Percentiles rank a stretch among this genome's conserved stretches.
Conservation (phyloP, 306 rosid genomes). For the Albizia julibrissin region DNA sequence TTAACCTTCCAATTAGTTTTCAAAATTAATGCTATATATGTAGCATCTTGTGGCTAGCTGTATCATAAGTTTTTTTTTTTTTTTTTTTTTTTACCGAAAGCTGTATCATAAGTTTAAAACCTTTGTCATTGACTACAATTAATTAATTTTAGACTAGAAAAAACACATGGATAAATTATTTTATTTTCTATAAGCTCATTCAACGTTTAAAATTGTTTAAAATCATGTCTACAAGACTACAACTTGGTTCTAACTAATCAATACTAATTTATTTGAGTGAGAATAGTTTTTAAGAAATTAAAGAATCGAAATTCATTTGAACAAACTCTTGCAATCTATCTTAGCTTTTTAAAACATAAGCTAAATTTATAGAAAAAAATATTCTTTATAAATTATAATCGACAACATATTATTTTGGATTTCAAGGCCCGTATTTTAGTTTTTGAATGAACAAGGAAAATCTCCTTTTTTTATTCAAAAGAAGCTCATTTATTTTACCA, state of each 20-base stretch:
- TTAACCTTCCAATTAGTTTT: not conserved
- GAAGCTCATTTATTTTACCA: too few relatives aligned
- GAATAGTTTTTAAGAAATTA: not conserved
- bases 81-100: too few relatives aligned
- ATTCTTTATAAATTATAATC: too few relatives aligned
- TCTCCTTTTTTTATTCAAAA: too few relatives aligned
- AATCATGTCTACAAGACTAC: not conserved
- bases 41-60: not conserved
- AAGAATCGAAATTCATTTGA: not conserved
- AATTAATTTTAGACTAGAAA: not conserved
- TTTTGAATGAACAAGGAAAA: too few relatives aligned
- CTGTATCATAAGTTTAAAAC: not conserved
- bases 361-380: not conserved
- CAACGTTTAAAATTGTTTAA: not conserved
- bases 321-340: not conserved
- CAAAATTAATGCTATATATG: not conserved
- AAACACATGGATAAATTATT: not conserved
- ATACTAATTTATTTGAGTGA: not conserved
- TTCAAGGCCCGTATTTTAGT: too few relatives aligned
- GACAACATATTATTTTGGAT: too few relatives aligned
- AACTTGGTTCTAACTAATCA: not conserved
- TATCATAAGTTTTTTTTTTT: not conserved
- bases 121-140: constrained; percentile 22
- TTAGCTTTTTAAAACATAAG: not conserved
- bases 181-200: not conserved